These are phyloP conservation scores for Cetradonia linearis DNA, from an alignment of 495 filamentous ascomycete genomes.

Conservation along the genomic window DNA sequence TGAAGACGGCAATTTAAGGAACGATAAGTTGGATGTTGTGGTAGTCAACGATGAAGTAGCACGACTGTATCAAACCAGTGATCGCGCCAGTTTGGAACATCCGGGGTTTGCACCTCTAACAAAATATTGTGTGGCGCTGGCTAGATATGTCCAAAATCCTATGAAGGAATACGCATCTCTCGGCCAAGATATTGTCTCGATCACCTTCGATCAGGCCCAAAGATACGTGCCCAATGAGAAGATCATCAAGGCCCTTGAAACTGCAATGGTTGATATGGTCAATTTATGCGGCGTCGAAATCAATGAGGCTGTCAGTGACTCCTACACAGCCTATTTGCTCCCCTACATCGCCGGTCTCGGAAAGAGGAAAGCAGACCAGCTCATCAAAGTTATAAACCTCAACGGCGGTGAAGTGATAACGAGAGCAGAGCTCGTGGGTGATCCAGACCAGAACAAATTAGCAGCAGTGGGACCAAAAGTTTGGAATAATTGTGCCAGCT, in stretches of 20 bases:
- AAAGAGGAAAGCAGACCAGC: slow-evolving; percentile 76
- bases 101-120: slow-evolving; percentile 65
- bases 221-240: slow-evolving; percentile 79
- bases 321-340: slow-evolving; percentile 72
- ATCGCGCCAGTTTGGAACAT: slow-evolving; percentile 69
- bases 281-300: slow-evolving; percentile 92
- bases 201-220: slow-evolving; percentile 82
- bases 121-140: slow-evolving; percentile 80
- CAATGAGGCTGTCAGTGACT: slow-evolving; percentile 74
- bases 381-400: slow-evolving; percentile 81
- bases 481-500: slow-evolving; percentile 94
- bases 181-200: slow-evolving; percentile 74
- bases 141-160: slow-evolving; percentile 84
- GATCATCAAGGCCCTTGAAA: slow-evolving; percentile 74
- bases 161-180: slow-evolving; percentile 92
- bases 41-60: slow-evolving; percentile 95
- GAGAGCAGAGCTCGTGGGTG: slow-evolving; percentile 76
- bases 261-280: slow-evolving; percentile 94
- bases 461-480: slow-evolving; percentile 81
- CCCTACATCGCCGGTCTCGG: slow-evolving; percentile 89
- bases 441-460: slow-evolving; percentile 61
- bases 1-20: slow-evolving; percentile 50
- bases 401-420: slow-evolving; percentile 76
- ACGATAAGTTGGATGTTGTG: slow-evolving; percentile 71
- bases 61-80: slow-evolving; percentile 81